Evolutionary conservation across 306 rosid species (phyloP).

Genomic region (Vicia villosa): DNA sequence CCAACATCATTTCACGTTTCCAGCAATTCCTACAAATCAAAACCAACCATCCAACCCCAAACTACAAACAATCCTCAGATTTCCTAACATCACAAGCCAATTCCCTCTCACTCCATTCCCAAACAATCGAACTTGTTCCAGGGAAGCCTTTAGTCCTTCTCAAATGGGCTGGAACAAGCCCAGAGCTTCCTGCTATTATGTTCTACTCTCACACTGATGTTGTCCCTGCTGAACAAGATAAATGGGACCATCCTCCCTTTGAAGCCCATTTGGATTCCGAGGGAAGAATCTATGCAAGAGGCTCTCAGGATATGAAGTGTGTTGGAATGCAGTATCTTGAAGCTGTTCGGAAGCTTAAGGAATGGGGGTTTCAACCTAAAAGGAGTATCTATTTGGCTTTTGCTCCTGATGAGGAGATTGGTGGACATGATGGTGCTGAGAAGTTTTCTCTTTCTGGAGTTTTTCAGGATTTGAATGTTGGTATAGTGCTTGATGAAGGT

Average conservation of each 20-base stretch:
- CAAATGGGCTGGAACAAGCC: conserved; percentile 77
- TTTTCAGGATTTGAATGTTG: conserved; percentile 68
- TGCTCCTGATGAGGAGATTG: conserved; percentile 89
- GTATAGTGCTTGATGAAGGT: conserved; percentile 86
- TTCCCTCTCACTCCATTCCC: conserved; percentile 67
- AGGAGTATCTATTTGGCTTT: conserved; percentile 66
- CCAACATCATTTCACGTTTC: conserved; percentile 54
- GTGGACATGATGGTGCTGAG: conserved; percentile 76
- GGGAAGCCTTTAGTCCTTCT: conserved; percentile 76
- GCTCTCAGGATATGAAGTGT: conserved; percentile 96
- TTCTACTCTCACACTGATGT: conserved; percentile 94
- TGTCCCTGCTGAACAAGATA: conserved; percentile 66
- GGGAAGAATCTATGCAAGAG: conserved; percentile 68
- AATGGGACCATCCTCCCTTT: conserved; percentile 82
- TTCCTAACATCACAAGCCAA: conserved; percentile 65
- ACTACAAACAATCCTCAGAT: conserved; percentile 55
- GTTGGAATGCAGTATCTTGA: conserved; percentile 91
- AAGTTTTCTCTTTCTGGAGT: conserved; percentile 53
- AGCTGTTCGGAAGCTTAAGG: conserved; percentile 69
- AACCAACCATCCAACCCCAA: conserved; percentile 86
- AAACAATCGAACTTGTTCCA: conserved; percentile 57
- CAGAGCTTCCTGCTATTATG: conserved; percentile 67
- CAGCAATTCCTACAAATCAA: conserved; percentile 78
- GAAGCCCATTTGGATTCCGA: conserved; percentile 57
- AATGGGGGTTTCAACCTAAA: conserved; percentile 55